Base-by-base conservation (phyloP, 2,329 filamentous ascomycete species). In the Penicillium sp. region DNA sequence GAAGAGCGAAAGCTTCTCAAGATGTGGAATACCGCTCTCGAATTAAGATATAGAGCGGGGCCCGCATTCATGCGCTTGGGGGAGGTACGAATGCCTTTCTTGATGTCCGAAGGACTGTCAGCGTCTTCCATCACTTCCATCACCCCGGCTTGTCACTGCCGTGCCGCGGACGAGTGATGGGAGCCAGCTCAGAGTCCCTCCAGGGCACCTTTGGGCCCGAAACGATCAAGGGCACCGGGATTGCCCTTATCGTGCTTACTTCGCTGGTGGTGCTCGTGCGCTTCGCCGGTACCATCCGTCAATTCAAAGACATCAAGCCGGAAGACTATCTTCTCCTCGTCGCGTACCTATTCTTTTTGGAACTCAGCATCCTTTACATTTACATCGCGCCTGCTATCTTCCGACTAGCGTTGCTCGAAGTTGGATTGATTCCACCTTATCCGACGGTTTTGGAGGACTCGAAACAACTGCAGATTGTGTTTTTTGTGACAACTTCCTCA, bases 401-500 rank as follows among this genome's bases (percentile, higher is more conserved):
- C 55, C 69, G 67, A 18, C 60, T 76, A 4, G 69, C 68, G 14
- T 67, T 58, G 11, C 65, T 73, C 10, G 37, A 57, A 46, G 41
- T 56, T 4, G 71, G 70, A 18, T 57, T 58, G 24, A 67, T 50
- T 11, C 27, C 27, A 13, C 14, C 16, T 14, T 50, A 50, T 37
- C 16, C 47, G 16, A 50, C 47, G 65, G 61, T 78, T n/a, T 39
- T 64, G 57, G 41, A 70, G 5, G 77, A 79, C 47, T 59, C 65
- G 3, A 41, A 69, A 0, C 58, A 66, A 27, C 66, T 76, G 52
- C 69, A 74, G 19, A 73, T 73, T 51, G 66, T 77, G 19, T 77
- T 79, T 62, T 78, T 77, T 58, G 70, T 72, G 10, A 74, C 73
- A 18, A 73, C 72, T 4, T 70, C 77, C 46, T 66, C 75, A 22